phyloP scores from a whole-genome alignment of 768 basidiomycete genomes.

The Hemileccinum rubropunctum region DNA sequence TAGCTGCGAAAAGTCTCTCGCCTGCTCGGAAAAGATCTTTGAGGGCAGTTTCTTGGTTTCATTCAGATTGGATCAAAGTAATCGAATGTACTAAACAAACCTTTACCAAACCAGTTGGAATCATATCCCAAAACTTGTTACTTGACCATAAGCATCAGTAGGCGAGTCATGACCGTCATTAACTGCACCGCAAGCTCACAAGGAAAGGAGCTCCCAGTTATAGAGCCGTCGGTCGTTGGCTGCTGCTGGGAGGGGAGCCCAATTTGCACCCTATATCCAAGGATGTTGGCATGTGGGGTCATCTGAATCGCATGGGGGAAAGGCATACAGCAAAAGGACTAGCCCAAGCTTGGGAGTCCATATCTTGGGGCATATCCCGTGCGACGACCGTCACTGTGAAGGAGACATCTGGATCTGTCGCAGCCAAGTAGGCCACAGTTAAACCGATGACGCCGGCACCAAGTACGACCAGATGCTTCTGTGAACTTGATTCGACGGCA shows the following conservation, averaged over 20 bases:
- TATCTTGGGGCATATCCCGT: slow-evolving; percentile 36
- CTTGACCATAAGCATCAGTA: slow-evolving; percentile 24
- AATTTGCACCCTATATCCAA: slow-evolving; percentile 41
- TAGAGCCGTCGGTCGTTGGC: slow-evolving; percentile 31
- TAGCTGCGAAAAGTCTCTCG: slow-evolving; percentile 18
- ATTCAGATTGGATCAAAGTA: slow-evolving; percentile 1
- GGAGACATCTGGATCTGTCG: slow-evolving; percentile 17
- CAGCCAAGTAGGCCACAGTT: slow-evolving; percentile 34
- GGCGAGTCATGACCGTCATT: background rate
- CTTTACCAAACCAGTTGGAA: slow-evolving; percentile 40
- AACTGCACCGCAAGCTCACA: slow-evolving; percentile 30
- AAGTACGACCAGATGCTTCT: slow-evolving; percentile 29
- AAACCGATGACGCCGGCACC: slow-evolving; percentile 42
- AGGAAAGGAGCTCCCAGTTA: slow-evolving; percentile 40
- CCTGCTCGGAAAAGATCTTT: slow-evolving; percentile 28
- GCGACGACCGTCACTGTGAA: slow-evolving; percentile 32
- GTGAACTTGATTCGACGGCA: background rate
- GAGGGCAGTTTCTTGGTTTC: slow-evolving; percentile 37
- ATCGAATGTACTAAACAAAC: slow-evolving; percentile 20
- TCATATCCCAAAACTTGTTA: slow-evolving; percentile 48
- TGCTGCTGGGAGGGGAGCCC: slow-evolving; percentile 42
- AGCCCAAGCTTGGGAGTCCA: slow-evolving; percentile 43
- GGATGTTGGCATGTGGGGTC: background rate
- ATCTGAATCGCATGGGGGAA: background rate
- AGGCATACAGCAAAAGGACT: slow-evolving; percentile 49